Conservation (phyloP, 1,284 basidiomycete species). For the Spongiforma sp. region DNA sequence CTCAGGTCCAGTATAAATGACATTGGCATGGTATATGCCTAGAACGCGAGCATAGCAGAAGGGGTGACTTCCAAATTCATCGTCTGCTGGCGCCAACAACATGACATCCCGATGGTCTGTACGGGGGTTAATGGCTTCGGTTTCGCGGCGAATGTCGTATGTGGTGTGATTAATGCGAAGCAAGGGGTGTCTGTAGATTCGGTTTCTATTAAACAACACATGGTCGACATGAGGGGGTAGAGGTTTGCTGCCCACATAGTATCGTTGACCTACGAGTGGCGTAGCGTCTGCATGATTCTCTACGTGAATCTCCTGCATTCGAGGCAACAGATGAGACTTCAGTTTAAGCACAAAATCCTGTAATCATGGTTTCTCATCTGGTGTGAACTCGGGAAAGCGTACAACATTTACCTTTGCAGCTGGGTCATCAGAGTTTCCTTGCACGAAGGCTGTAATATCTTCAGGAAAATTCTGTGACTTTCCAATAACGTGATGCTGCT, state of each 20-base stretch:
- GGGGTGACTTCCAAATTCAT: background rate
- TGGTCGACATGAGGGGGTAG: background rate
- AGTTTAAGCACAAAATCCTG: background rate
- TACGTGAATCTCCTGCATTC: background rate
- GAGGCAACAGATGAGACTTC: background rate
- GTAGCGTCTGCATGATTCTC: background rate
- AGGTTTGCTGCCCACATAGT: background rate
- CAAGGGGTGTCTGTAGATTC: background rate
- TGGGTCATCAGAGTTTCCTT: background rate
- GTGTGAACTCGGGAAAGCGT: background rate
- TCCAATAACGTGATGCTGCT: conserved; percentile 22
- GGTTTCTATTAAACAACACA: background rate
- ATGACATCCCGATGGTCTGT: background rate
- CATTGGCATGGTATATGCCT: background rate
- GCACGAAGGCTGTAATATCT: conserved; percentile 20
- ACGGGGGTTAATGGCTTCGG: background rate
- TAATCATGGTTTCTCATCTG: background rate
- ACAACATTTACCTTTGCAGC: background rate
- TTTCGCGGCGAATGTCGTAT: background rate
- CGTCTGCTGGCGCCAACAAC: background rate
- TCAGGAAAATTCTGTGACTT: conserved; percentile 15
- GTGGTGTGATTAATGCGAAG: background rate
- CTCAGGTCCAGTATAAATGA: background rate
- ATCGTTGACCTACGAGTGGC: background rate
- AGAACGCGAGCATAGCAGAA: background rate